phyloP scores from a whole-genome alignment of 2,329 filamentous ascomycete species.

The Chrysoporthe austroafricana region DNA sequence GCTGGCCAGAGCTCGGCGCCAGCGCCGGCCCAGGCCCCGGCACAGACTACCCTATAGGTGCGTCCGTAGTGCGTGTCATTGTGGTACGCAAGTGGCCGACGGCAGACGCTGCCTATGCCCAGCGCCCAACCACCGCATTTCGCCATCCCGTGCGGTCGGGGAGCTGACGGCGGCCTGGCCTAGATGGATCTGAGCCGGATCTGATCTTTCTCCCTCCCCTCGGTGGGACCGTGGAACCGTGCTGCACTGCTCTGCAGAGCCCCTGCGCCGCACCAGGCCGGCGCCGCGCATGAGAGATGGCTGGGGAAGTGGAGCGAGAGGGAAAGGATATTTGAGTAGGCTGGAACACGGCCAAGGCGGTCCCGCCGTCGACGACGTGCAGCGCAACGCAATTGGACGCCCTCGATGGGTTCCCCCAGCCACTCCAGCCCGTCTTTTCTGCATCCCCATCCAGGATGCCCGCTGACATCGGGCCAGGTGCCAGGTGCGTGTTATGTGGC shows the following conservation, averaged over 20 bases:
- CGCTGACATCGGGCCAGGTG: constrained; percentile 30
- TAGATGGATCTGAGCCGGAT: constrained; percentile 12
- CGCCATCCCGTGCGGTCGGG: neutral
- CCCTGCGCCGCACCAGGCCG: neutral
- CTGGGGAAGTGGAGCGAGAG: constrained; percentile 23
- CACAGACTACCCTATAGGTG: constrained; percentile 7
- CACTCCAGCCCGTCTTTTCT: constrained; percentile 28
- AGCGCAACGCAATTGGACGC: constrained; percentile 31
- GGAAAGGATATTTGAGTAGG: constrained; percentile 12
- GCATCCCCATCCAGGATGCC: constrained; percentile 23
- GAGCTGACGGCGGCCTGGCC: neutral
- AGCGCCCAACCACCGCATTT: constrained; percentile 27
- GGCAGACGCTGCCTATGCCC: neutral
- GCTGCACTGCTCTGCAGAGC: neutral
- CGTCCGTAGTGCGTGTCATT: neutral
- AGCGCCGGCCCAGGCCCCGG: constrained; percentile 3
- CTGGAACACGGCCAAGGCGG: constrained; percentile 7
- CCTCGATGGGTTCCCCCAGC: constrained; percentile 30
- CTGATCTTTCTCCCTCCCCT: constrained; percentile 3
- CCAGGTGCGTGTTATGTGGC: too few species aligned
- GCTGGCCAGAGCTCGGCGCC: neutral
- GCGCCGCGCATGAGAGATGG: constrained; percentile 20
- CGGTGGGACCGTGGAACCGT: neutral
- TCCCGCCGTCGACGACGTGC: neutral
- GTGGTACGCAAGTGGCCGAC: neutral